Evolutionary conservation across 768 basidiomycete genomes (phyloP).

Genomic region (Hydnomerulius pinastri): DNA sequence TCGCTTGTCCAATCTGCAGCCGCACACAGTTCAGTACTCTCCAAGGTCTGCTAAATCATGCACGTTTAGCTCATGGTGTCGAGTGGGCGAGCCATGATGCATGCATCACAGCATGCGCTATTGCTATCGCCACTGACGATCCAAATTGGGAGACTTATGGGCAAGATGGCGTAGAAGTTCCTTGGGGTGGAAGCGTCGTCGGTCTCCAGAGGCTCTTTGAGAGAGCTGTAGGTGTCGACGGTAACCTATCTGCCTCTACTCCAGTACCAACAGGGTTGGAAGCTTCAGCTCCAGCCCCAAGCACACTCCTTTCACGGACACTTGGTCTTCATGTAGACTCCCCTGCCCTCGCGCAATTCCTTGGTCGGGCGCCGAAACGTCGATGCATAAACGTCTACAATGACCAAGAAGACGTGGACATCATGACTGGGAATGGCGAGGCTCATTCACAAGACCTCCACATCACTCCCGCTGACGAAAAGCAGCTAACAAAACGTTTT

Average conservation of each 20-base stretch:
- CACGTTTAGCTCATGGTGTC: constrained; percentile 47
- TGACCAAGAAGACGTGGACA: constrained; percentile 36
- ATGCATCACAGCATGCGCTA: constrained; percentile 48
- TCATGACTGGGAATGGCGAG: constrained; percentile 22
- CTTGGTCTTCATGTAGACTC: constrained; percentile 54
- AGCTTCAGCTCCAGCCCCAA: constrained; percentile 17
- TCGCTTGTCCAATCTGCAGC: constrained; percentile 45
- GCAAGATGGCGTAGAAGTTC: constrained; percentile 38
- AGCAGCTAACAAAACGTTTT: constrained; percentile 27
- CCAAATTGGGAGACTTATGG: constrained; percentile 38
- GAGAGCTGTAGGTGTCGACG: constrained; percentile 46
- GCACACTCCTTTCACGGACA: constrained; percentile 46
- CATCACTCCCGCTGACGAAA: neutral
- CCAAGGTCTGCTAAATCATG: constrained; percentile 55
- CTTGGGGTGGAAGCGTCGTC: constrained; percentile 39
- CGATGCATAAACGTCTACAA: constrained; percentile 41
- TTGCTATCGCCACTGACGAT: constrained; percentile 35
- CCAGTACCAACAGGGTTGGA: constrained; percentile 3
- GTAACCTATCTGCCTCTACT: constrained; percentile 13
- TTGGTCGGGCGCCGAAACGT: constrained; percentile 44
- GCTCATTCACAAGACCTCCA: neutral
- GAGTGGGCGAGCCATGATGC: constrained; percentile 55
- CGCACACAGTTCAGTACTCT: constrained; percentile 52
- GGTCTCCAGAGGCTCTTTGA: constrained; percentile 51
- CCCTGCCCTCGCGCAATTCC: constrained; percentile 51